A percentile compares a stretch with the other conserved stretches of the same genome.
Evolutionary conservation across 2,329 filamentous ascomycete species (phyloP).

Genomic region (Diatrype stigma): DNA sequence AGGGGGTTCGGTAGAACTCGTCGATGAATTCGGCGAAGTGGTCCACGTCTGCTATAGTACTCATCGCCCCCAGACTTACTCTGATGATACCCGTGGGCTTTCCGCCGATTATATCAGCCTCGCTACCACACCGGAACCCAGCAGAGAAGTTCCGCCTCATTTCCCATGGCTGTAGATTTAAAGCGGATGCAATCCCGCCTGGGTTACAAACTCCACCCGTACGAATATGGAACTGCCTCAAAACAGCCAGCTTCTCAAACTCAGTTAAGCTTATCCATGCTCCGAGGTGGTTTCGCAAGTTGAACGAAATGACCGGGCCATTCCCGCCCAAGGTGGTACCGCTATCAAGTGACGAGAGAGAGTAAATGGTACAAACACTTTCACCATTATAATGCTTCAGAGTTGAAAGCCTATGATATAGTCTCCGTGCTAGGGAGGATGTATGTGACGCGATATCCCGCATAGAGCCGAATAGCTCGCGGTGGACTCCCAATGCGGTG

Average conservation of each 20-base stretch:
- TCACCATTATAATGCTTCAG: slow-evolving; percentile 67
- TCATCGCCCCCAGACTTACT: slow-evolving; percentile 87
- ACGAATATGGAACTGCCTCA: slow-evolving; percentile 78
- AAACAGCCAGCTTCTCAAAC: slow-evolving; percentile 77
- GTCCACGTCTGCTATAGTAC: slow-evolving; percentile 68
- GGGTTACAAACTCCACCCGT: slow-evolving; percentile 92
- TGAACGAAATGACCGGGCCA: slow-evolving; percentile 82
- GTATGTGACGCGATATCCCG: slow-evolving; percentile 67
- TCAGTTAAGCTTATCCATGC: slow-evolving; percentile 78
- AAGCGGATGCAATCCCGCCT: slow-evolving; percentile 70
- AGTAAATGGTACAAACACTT: slow-evolving; percentile 65
- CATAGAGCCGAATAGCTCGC: slow-evolving; percentile 68
- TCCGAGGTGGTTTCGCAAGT: slow-evolving; percentile 64
- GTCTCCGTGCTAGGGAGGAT: slow-evolving; percentile 53
- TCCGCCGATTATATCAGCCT: slow-evolving; percentile 75
- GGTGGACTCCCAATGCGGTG: slow-evolving; percentile 66
- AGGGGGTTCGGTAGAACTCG: slow-evolving; percentile 56
- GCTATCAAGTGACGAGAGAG: slow-evolving; percentile 25
- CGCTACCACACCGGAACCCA: slow-evolving; percentile 79
- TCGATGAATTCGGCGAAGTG: slow-evolving; percentile 66
- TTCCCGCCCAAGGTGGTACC: slow-evolving; percentile 34
- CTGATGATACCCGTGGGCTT: slow-evolving; percentile 87
- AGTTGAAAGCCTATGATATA: slow-evolving; percentile 54
- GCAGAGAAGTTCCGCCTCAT: slow-evolving; percentile 80
- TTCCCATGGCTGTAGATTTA: slow-evolving; percentile 75